These are phyloP conservation scores for Metschnikowia peoriensis DNA, from an alignment of 805 yeast genomes.

Conservation along the genomic window DNA sequence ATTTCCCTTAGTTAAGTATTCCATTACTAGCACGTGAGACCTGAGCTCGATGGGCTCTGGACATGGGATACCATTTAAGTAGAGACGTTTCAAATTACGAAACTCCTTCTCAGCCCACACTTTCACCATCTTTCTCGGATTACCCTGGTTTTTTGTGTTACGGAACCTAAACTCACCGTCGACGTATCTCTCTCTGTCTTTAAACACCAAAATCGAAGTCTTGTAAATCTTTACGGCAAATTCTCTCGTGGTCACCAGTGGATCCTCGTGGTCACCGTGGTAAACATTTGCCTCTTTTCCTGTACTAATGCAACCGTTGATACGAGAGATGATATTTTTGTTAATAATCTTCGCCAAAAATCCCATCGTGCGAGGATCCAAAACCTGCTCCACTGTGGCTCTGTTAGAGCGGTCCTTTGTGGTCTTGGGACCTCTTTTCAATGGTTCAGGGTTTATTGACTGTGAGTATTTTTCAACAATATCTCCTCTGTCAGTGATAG, in stretches of 20 bases:
- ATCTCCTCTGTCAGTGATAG: constrained; percentile 38
- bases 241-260: constrained; percentile 42
- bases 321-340: constrained; percentile 77
- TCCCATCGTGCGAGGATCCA: constrained; percentile 89
- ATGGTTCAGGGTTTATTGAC: constrained; percentile 62
- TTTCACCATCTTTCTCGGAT: constrained; percentile 96
- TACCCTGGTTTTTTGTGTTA: constrained; percentile 78
- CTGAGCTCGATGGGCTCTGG: constrained; percentile 90
- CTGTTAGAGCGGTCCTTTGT: constrained; percentile 85
- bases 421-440: constrained; percentile 55
- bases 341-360: constrained; percentile 79
- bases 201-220: constrained; percentile 94
- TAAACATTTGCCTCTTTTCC: constrained; percentile 99
- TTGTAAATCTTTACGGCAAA: constrained; percentile 92
- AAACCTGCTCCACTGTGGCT: constrained; percentile 95
- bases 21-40: constrained; percentile 93
- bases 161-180: constrained; percentile 94
- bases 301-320: constrained; percentile 92
- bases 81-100: constrained; percentile 81
- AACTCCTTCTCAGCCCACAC: constrained; percentile 99
- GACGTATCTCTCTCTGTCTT: constrained; percentile 93
- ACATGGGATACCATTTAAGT: constrained; percentile 79
- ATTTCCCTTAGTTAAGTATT: constrained; percentile 71
- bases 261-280: constrained; percentile 62
- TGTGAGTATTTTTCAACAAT: constrained; percentile 63